These are phyloP conservation scores for Carex myosuroides DNA, from an alignment of 176 grass and related monocot genomes.

Conservation along the genomic window DNA sequence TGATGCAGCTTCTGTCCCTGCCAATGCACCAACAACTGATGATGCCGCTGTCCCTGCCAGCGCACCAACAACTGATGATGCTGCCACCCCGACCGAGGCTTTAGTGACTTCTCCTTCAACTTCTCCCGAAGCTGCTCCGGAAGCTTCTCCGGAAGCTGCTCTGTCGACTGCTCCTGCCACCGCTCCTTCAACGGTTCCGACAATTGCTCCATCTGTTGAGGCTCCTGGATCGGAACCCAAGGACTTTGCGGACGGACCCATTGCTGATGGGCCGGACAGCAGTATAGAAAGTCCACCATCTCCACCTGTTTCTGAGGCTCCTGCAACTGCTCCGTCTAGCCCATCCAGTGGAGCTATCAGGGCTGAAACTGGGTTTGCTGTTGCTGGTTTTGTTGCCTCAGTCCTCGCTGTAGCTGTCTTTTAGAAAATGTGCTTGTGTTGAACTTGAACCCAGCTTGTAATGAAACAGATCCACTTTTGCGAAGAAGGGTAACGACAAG, in stretches of 20 bases:
- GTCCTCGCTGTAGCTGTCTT: conserved; percentile 17
- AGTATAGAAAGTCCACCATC: conserved; percentile 35
- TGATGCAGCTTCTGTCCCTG: background rate
- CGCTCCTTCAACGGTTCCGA: conserved; percentile 17
- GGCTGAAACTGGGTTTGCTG: conserved; percentile 3
- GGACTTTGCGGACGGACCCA: conserved; percentile 8
- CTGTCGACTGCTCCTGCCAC: background rate
- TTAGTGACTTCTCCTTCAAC: background rate
- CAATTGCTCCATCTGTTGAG: conserved; percentile 8
- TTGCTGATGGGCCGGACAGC: conserved; percentile 4
- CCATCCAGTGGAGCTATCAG: conserved; percentile 31
- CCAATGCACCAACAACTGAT: conserved; percentile 28
- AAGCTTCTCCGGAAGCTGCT: background rate
- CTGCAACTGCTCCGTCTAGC: conserved; percentile 30
- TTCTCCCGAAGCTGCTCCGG: background rate
- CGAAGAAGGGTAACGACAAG: background rate
- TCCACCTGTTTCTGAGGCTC: conserved; percentile 11
- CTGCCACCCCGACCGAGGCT: conserved; percentile 7
- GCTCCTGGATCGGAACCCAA: conserved; percentile 24
- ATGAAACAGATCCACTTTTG: background rate
- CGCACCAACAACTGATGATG: conserved; percentile 21
- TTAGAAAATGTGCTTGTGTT: background rate
- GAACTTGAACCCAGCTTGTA: background rate
- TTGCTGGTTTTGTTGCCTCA: conserved; percentile 17
- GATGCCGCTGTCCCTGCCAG: background rate